Percentiles rank a stretch among this genome's conserved stretches.
Conservation (phyloP, 2,329 filamentous ascomycete species). For the Fusarium austroafricanum region DNA sequence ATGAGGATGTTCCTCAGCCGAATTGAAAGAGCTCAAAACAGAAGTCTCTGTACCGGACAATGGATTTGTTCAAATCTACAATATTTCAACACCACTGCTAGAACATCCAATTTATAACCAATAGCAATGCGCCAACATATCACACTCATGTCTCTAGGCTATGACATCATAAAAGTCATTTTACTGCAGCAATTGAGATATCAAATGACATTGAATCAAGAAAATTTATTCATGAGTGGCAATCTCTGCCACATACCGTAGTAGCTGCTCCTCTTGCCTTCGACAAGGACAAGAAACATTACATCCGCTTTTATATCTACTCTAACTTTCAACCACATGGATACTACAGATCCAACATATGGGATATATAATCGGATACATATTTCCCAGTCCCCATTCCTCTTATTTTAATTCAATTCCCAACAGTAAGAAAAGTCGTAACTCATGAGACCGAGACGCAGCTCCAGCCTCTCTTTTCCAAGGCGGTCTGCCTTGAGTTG, state of each 20-base stretch:
- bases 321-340: not conserved
- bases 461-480: conserved; percentile 39
- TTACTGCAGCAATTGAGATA: not conserved
- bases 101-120: not conserved
- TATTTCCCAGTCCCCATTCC: not conserved
- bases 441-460: conserved; percentile 38
- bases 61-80: not conserved
- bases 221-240: conserved; percentile 8
- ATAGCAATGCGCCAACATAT: not conserved
- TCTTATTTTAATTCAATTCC: not conserved
- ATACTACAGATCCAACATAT: not conserved
- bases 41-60: not conserved
- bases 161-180: not conserved
- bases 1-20: not conserved
- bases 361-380: not conserved
- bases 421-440: conserved; percentile 19
- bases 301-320: conserved; percentile 6
- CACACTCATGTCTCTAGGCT: too few species aligned
- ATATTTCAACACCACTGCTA: not conserved
- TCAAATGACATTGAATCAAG: not conserved
- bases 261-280: not conserved
- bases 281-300: conserved; percentile 11
- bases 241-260: conserved; percentile 3
- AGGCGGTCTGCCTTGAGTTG: conserved; percentile 23
- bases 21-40: not conserved